Percentiles rank a stretch among this genome's conserved stretches.
These are phyloP conservation scores for Coniferiporia weirii DNA, from an alignment of 1,284 basidiomycete genomes.

Conservation along the genomic window DNA sequence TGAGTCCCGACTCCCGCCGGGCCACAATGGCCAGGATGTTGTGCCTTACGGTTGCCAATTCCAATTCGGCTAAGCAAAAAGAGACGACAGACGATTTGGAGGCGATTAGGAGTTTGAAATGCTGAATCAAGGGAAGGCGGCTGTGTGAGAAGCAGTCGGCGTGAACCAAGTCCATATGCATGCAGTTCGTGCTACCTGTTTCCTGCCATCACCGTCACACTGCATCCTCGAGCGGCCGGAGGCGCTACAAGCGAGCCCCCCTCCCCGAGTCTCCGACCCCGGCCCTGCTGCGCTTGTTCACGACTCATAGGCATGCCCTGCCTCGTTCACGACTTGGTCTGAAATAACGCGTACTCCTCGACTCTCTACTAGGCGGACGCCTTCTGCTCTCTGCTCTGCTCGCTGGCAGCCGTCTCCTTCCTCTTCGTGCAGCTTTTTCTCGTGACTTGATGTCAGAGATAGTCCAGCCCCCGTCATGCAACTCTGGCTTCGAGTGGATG, in stretches of 20 bases:
- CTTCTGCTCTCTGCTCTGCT: neutral
- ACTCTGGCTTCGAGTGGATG: constrained; percentile 15
- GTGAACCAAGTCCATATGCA: neutral
- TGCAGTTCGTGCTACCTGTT: neutral
- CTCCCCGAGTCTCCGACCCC: neutral
- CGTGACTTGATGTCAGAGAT: neutral
- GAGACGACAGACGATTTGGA: neutral
- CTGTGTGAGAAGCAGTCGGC: neutral
- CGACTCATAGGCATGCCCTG: neutral
- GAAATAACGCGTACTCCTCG: neutral
- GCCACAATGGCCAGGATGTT: no score
- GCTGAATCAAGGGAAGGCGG: neutral
- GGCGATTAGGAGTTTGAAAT: neutral
- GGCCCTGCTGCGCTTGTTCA: neutral
- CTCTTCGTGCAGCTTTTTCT: neutral
- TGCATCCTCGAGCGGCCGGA: neutral
- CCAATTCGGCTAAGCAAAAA: neutral
- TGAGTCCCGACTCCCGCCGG: no score
- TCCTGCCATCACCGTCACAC: neutral
- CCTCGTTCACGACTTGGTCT: neutral
- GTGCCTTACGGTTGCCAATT: neutral
- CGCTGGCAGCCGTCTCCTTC: neutral
- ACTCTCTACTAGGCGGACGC: neutral
- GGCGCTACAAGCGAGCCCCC: neutral
- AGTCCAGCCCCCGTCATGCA: constrained; percentile 2